These are phyloP conservation scores for Trypanosoma cruzi DNA, from an alignment of 208 protist genomes.

Conservation along the genomic window DNA sequence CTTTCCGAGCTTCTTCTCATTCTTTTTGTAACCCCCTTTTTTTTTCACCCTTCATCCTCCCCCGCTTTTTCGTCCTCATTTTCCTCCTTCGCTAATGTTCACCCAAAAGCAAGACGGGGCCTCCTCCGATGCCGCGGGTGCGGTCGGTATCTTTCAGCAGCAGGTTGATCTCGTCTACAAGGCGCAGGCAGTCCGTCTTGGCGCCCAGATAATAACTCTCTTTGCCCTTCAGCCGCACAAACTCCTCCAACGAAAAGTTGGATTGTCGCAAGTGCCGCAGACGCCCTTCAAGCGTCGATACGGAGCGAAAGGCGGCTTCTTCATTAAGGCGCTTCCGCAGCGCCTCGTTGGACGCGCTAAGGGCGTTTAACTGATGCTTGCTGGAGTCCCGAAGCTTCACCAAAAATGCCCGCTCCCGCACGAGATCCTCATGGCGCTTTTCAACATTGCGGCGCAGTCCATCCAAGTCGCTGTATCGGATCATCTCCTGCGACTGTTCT, in stretches of 20 bases:
- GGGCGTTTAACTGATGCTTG: conserved; percentile 67
- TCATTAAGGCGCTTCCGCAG: conserved; percentile 52
- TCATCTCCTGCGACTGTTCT: conserved; percentile 81
- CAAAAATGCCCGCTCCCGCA: conserved; percentile 56
- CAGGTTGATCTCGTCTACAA: conserved; percentile 87
- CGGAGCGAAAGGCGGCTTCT: conserved; percentile 53
- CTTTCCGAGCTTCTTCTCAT: not conserved
- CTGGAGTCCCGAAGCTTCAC: conserved; percentile 68
- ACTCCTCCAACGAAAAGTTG: conserved; percentile 86
- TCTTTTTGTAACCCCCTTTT: not conserved
- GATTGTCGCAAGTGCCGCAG: conserved; percentile 89
- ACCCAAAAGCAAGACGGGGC: conserved; percentile 27
- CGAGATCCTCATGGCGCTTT: conserved; percentile 49
- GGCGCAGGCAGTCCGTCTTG: conserved; percentile 85
- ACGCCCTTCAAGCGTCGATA: conserved; percentile 83
- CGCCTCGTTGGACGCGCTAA: conserved; percentile 57
- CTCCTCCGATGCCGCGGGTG: conserved; percentile 14
- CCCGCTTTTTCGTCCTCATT: conserved; percentile 20
- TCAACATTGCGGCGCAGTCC: conserved; percentile 67
- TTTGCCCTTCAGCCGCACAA: conserved; percentile 87
- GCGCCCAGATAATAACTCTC: conserved; percentile 83
- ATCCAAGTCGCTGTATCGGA: conserved; percentile 80
- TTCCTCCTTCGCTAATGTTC: conserved; percentile 9
- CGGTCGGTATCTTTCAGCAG: conserved; percentile 68
- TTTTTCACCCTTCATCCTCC: conserved; percentile 1